Evolutionary conservation across 768 basidiomycete species (phyloP), one percentile per base, ranked within the genome.

Genomic region (Amanita subjunquillea): DNA sequence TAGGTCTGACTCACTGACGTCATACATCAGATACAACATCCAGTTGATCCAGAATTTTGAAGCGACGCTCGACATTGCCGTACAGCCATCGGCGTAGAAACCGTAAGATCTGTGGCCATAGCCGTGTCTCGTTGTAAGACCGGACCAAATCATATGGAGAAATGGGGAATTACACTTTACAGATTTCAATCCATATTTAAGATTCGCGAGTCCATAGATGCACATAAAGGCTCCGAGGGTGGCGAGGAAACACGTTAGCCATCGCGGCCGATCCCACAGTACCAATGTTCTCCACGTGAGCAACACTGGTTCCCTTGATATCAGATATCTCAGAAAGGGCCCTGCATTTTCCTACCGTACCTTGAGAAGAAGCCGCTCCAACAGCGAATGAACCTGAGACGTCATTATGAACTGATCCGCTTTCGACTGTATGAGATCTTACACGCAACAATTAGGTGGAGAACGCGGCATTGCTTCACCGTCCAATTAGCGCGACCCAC

Each of bases 241-340:
- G 13, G 23, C 25, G 3, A 53, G 44, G 6, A 8, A 44, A 41
- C 30, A 39, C 9, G 41, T 32, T 20, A 53, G 29, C 46, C 46
- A 46, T 30, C 34, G 23, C 10, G 29, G 27, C 23, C 46, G 32
- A 10, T 17, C 32, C 25, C 42, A 48, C 15, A 53, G 23, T n/a
- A 17, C 44, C 44, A 22, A 46, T 38, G 52, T 48, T 46, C 52
- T 46, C 44, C 37, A 34, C 3, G 52, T 47, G 20, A 53, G 42
- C 13, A 53, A 23, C n/a, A 37, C 52, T 53, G 13, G 6, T n/a
- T 22, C 6, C 3, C 15, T 38, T 36, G 23, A 41, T 4, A 4
- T 51, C 30, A 41, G 39, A 36, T 25, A 27, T 29, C 15, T 17
- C 15, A 5, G 12, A 20, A 39, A 39, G 8, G 22, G 8, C 17